Base-by-base conservation (phyloP, 495 filamentous ascomycete genomes). In the Aspergillus bertholletiae region DNA sequence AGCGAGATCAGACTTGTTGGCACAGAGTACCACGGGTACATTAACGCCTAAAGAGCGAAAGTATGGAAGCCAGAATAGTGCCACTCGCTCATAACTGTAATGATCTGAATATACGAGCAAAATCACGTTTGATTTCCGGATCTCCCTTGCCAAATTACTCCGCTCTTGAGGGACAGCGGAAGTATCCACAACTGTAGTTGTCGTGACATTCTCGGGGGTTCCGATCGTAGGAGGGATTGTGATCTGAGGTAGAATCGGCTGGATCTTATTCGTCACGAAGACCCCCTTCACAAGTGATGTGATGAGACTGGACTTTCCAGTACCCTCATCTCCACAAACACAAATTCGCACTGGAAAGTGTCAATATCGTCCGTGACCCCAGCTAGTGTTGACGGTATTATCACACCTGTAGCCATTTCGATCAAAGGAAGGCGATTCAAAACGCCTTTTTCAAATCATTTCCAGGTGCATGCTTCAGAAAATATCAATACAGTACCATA, bases 41-140 rank as follows among this genome's bases (percentile, higher is more conserved):
- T 98, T 98, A 58, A 98, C 94, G 8, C 95, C 95, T 41, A 98
- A 81, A 8, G 91, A 96, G 43, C 94, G 88, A 71, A 98, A 97
- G 71, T 96, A 90, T 23, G 94, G 94, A 75, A 96, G 86, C 94
- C 94, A 98, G 69, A 97, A 98, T 17, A 98, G 74, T 15, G 94
- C 94, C 17, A 98, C 92, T 22, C 94, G 83, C 60, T 97, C 95
- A 80, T 97, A 97, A 78, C 92, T 96, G 70, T 97, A 98, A 66
- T 97, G 92, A 66, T 97, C 95, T 48, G 92, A 90, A 67, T 97
- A 98, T 28, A 97, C 92, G 13, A 98, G 82, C n/a, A 97, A 76
- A 51, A 98, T 97, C 46, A 96, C 93, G 66, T 96, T 97, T 59
- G 87, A 92, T 65, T 96, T 96, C 40, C 95, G 86, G 45, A 97